Evolutionary conservation across 257 asterid genomes (phyloP).

Genomic region (Dorcoceras hygrometricum): DNA sequence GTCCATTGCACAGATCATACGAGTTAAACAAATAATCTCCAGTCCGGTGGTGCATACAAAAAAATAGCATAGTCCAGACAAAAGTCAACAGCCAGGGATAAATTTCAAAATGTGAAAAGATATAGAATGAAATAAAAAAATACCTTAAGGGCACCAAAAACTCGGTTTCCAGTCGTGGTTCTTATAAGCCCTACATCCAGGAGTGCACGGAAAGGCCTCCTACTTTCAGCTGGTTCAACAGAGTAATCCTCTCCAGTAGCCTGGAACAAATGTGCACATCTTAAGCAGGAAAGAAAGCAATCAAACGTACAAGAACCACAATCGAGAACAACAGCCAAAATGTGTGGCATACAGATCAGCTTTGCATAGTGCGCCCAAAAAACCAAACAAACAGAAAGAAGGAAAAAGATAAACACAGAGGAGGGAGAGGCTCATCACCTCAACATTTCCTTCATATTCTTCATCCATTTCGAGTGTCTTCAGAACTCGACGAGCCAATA

Average conservation of each 20-base stretch:
- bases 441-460: slow-evolving; percentile 52
- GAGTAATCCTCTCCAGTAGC: slow-evolving; percentile 67
- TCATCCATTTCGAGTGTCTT: slow-evolving; percentile 43
- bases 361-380: background rate
- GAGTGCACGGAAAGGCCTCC: slow-evolving; percentile 69
- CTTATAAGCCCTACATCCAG: slow-evolving; percentile 57
- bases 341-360: background rate
- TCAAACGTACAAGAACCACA: background rate
- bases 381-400: background rate
- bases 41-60: too few relatives aligned
- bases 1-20: too few relatives aligned
- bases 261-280: slow-evolving; percentile 25
- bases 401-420: background rate
- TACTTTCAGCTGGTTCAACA: slow-evolving; percentile 54
- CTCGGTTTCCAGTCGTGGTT: slow-evolving; percentile 62
- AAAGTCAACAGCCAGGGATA: too few relatives aligned
- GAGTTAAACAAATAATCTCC: too few relatives aligned
- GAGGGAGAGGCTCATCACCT: slow-evolving; percentile 25
- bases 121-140: background rate
- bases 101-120: background rate
- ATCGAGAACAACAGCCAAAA: background rate
- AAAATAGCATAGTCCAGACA: background rate
- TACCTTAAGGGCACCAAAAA: slow-evolving; percentile 73
- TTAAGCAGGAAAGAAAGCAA: background rate
- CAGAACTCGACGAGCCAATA: slow-evolving; percentile 44